phyloP scores from a whole-genome alignment of 2,329 filamentous ascomycete genomes.

The Trichoderma aggressivum region DNA sequence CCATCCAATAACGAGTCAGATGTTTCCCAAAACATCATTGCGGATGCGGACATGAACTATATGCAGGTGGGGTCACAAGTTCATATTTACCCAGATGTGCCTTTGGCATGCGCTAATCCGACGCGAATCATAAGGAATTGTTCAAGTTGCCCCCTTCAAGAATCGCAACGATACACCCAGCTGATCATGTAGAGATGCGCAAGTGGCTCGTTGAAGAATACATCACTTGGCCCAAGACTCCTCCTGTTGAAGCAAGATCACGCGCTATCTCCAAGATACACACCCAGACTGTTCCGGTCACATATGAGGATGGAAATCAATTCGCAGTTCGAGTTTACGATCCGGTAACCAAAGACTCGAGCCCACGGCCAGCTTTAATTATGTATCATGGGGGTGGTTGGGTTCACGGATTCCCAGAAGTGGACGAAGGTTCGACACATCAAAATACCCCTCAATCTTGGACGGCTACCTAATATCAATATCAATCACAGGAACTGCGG shows the following conservation, averaged over 20 bases:
- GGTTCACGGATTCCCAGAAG: not conserved
- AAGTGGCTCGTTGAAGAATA: not conserved
- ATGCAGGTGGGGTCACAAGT: not conserved
- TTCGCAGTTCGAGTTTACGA: not conserved
- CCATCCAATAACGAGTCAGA: not conserved
- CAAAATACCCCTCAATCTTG: not conserved
- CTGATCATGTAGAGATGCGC: not conserved
- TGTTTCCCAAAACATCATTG: not conserved
- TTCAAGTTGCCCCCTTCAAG: not conserved
- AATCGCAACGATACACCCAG: not conserved
- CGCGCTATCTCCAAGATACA: not conserved
- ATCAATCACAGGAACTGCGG: not conserved
- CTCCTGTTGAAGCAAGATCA: not conserved
- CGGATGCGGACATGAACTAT: not conserved
- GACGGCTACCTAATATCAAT: not conserved
- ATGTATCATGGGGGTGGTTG: not conserved
- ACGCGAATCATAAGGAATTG: not conserved
- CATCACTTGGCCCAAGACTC: not conserved
- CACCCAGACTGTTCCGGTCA: not conserved
- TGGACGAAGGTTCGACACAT: not conserved
- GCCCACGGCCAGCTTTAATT: not conserved
- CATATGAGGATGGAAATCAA: not conserved
- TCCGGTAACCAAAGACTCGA: not conserved
- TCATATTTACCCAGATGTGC: not conserved
- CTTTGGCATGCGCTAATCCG: not conserved